Base-by-base conservation (phyloP, 805 yeast species). In the Candida xyloterini region DNA sequence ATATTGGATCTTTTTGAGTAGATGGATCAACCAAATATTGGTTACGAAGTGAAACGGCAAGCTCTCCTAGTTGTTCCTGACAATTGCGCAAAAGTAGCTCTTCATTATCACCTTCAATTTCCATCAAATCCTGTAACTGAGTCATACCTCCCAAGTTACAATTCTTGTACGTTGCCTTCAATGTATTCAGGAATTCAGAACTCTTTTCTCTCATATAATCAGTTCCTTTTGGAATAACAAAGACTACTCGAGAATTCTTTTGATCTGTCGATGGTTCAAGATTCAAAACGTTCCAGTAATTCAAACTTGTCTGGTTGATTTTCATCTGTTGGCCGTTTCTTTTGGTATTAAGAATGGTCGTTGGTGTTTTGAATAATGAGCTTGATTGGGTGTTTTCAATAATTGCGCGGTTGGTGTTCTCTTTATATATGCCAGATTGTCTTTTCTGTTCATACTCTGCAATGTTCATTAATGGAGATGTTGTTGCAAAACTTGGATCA, bases 231-330 rank as follows among this genome's bases (percentile, higher is more conserved):
- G 61, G 66, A 27, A 46, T 47, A 1, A 84, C 52, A 43, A 81
- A 51, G 7, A 83, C 46, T 7, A 78, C 59, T 40, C 73, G 74
- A 43, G 81, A 73, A 42, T 74, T 65, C 45, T 82, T 81, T 1
- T 63, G 58, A 1, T 70, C 72, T 16, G 59, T 56, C 7, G 73
- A 50, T 0, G 91, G 86, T 30, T 72, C 70, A 35, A 84, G 67
- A 42, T 76, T 74, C 50, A 84, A 54, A 30, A 70, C 62, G 50
- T 67, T 78, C 89, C 82, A 81, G 51, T 73, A 74, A 43, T 61
- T 58, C 13, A 73, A 57, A 33, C 75, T 78, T 23, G 70, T 64
- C 50, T 70, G 70, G 55, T 71, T 78, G 29, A 73, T 66, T 24
- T 66, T 72, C 42, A 68, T 62, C 21, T 56, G 65, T 35, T 70